phyloP scores from a whole-genome alignment of 768 basidiomycete species.

The Leucogyrophana mollusca region DNA sequence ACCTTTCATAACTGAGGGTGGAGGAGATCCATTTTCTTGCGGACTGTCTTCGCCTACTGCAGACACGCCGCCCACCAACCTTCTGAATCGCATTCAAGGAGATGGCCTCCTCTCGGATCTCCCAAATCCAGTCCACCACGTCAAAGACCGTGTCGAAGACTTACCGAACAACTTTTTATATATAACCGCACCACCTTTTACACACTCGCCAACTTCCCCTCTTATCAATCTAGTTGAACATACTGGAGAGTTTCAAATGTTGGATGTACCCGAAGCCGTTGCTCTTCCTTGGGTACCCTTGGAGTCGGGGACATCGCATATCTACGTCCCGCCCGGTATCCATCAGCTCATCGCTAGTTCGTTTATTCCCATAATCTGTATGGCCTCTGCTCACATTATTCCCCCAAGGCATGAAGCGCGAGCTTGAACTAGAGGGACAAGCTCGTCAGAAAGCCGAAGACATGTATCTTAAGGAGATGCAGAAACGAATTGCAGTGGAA shows the following conservation, averaged over 20 bases:
- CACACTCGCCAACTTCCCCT: no score
- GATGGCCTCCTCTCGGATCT: no score
- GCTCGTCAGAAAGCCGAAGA: constrained; percentile 35
- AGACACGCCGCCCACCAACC: no score
- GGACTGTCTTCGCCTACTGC: no score
- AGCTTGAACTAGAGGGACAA: constrained; percentile 26
- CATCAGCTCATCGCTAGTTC: constrained; percentile 34
- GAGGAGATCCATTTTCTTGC: no score
- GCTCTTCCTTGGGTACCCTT: constrained; percentile 33
- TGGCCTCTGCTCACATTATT: background rate
- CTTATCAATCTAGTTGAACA: background rate
- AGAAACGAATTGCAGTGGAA: constrained; percentile 30
- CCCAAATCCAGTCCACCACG: no score
- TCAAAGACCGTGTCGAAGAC: no score
- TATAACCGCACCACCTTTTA: no score
- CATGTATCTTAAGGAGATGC: constrained; percentile 28
- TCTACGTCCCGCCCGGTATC: constrained; percentile 36
- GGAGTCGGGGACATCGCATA: constrained; percentile 10
- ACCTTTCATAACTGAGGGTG: no score
- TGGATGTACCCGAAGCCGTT: constrained; percentile 32
- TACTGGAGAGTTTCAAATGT: constrained; percentile 29
- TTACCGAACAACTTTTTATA: no score
- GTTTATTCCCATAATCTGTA: constrained; percentile 1
- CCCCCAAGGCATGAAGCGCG: constrained; percentile 32
- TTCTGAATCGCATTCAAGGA: no score